A percentile compares a stretch with the other conserved stretches of the same genome.
Evolutionary conservation across 306 rosid genomes (phyloP).

Genomic region (Clitoria ternatea): DNA sequence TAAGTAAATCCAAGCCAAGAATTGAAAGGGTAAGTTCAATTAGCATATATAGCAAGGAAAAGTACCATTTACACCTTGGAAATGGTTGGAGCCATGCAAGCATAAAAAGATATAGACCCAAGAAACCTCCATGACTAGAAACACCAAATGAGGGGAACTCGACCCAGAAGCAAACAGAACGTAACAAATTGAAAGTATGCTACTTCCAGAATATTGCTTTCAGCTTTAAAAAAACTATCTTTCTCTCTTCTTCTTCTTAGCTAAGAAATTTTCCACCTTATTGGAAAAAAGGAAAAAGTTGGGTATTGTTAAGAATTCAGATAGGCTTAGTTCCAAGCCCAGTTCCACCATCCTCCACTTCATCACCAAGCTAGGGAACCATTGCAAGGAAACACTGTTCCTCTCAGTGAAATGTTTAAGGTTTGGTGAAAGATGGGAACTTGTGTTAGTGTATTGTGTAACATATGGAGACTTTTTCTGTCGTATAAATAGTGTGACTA

Average conservation of each 20-base stretch:
- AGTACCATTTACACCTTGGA: slow-evolving; percentile 44
- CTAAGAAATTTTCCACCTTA: neutral
- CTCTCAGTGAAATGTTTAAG: neutral
- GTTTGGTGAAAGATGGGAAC: slow-evolving; percentile 2
- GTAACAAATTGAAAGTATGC: slow-evolving; percentile 21
- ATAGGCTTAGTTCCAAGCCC: slow-evolving; percentile 48
- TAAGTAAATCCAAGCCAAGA: neutral
- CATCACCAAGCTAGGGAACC: slow-evolving; percentile 45
- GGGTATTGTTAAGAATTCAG: slow-evolving; percentile 54
- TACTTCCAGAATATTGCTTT: slow-evolving; percentile 6
- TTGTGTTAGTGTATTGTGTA: slow-evolving; percentile 7
- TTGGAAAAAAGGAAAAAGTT: slow-evolving; percentile 5
- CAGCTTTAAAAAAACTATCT: slow-evolving; percentile 11
- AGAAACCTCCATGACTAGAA: slow-evolving; percentile 32
- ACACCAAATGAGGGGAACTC: slow-evolving; percentile 33
- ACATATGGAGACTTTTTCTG: slow-evolving; percentile 12
- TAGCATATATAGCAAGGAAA: slow-evolving; percentile 7
- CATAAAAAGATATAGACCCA: slow-evolving; percentile 15
- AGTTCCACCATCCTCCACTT: slow-evolving; percentile 37
- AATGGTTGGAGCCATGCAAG: slow-evolving; percentile 22
- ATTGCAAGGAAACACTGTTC: slow-evolving; percentile 33
- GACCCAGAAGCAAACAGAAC: slow-evolving; percentile 43
- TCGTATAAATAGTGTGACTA: slow-evolving; percentile 25
- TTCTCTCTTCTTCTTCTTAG: slow-evolving; percentile 17
- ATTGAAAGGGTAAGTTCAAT: neutral